Conservation (phyloP, 331 rosid genomes). For the Phaseolus coccineus region DNA sequence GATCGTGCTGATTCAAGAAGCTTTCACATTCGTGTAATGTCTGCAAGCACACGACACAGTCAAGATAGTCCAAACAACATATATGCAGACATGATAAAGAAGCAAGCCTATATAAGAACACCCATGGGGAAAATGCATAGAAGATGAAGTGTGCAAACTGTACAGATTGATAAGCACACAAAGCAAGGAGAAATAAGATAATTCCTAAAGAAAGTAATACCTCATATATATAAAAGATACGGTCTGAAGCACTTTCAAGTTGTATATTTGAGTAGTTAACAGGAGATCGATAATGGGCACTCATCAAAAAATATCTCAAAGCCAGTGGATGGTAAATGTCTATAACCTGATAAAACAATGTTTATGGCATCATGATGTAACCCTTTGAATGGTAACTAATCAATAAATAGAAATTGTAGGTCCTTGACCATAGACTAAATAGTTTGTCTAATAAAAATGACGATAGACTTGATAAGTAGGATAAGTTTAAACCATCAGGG, state of each 20-base stretch:
- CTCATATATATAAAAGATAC: slow-evolving; percentile 89
- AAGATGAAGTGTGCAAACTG: slow-evolving; percentile 10
- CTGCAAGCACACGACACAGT: slow-evolving; percentile 59
- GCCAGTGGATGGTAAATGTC: slow-evolving; percentile 94
- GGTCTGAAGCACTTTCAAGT: slow-evolving; percentile 98
- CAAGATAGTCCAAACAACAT: slow-evolving; percentile 21
- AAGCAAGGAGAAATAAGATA: slow-evolving; percentile 8
- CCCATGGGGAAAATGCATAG: slow-evolving; percentile 17
- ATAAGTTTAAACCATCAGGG: slow-evolving; percentile 32
- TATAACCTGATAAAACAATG: slow-evolving; percentile 65
- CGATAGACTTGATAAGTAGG: slow-evolving; percentile 16
- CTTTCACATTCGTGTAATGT: slow-evolving; percentile 81
- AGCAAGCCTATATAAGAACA: slow-evolving; percentile 1
- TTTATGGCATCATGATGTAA: slow-evolving; percentile 30
- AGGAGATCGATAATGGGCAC: slow-evolving; percentile 94
- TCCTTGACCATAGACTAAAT: neutral
- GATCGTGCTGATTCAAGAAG: slow-evolving; percentile 68
- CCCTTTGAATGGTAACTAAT: slow-evolving; percentile 20
- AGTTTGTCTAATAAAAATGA: slow-evolving; percentile 2
- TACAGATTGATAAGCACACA: neutral
- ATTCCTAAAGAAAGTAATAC: slow-evolving; percentile 50
- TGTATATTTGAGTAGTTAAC: slow-evolving; percentile 78
- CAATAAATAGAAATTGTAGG: neutral
- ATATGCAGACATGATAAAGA: slow-evolving; percentile 8
- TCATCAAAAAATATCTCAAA: slow-evolving; percentile 90